phyloP scores from a whole-genome alignment of 495 filamentous ascomycete species.

The Daldinia loculata region DNA sequence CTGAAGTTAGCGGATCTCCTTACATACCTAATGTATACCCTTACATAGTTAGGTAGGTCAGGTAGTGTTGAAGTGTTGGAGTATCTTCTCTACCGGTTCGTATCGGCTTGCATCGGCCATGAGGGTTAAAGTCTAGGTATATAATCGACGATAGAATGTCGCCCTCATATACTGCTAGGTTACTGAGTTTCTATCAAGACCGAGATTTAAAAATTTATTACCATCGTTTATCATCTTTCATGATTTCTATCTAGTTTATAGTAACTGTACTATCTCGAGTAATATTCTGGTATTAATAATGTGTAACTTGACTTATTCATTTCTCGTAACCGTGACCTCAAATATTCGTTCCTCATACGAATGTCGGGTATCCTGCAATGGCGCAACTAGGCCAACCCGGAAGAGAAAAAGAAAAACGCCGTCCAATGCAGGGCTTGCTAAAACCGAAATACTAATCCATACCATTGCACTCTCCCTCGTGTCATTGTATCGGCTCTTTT shows the following conservation, averaged over 20 bases:
- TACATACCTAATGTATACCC: background rate
- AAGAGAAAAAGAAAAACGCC: constrained; percentile 23
- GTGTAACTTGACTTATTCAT: background rate
- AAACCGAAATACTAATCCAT: background rate
- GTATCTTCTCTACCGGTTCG: background rate
- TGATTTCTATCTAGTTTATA: background rate
- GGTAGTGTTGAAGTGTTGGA: background rate
- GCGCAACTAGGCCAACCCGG: constrained; percentile 2
- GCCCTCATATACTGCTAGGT: no score
- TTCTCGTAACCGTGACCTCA: constrained; percentile 15
- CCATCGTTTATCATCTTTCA: background rate
- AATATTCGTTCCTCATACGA: constrained; percentile 1
- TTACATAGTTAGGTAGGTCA: background rate
- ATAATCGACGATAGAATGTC: no score
- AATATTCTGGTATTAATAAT: background rate
- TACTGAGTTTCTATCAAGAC: no score
- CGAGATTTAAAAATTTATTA: background rate
- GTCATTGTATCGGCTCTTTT: background rate
- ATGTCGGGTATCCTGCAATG: constrained; percentile 16
- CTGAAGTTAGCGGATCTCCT: background rate
- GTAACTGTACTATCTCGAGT: background rate
- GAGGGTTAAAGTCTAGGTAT: no score
- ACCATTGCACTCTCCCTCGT: background rate
- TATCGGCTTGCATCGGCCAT: background rate
- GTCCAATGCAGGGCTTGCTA: constrained; percentile 30